Base-by-base conservation (phyloP, 2,329 filamentous ascomycete genomes). In the Clarireedia monteithiana region DNA sequence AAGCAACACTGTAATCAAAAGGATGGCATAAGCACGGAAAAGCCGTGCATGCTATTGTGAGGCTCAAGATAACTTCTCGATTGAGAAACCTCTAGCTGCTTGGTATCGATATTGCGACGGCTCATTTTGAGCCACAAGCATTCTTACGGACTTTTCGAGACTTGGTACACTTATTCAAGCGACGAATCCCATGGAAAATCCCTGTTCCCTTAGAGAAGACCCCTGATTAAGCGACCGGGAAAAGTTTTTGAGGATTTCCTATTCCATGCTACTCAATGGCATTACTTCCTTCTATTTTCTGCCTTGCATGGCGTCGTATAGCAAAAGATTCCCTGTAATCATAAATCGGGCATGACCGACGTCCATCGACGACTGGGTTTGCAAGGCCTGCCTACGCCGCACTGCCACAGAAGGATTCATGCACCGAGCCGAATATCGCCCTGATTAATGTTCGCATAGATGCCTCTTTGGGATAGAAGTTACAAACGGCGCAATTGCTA, bases 391-490 rank as follows among this genome's bases (percentile, higher is more conserved):
- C 9, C 45, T 23, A 42, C 47, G 53, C 53, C 27, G 53, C 47
- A 55, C 39, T 39, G 47, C 53, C 47, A 45, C 53, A 36, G 38
- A 17, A 50, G 46, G 53, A 55, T 55, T 55, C 27, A 45, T 38
- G 53, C 53, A 50, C 42, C 17, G 24, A 15, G 17, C 23, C 42
- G 15, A 24, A 44, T 46, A 50, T 34, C 26, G 53, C 53, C 53
- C 14, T 48, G 15, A 30, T 27, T 10, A 23, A 49, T 42, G 3
- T 17, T 5, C 26, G 38, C 39, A 17, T 10, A 45, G 15, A 26
- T 27, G 30, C 2, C 36, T 30, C 23, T 23, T 42, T 34, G 3
- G 23, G 51, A 23, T 14, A 39, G 17, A 34, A 30, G 30, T 10
- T 55, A 34, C 26, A 50, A 34, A 17, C 15, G 20, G 3, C 14